Base-by-base conservation (phyloP, 2,329 filamentous ascomycete genomes). In the Cordyceps cateniannulata region DNA sequence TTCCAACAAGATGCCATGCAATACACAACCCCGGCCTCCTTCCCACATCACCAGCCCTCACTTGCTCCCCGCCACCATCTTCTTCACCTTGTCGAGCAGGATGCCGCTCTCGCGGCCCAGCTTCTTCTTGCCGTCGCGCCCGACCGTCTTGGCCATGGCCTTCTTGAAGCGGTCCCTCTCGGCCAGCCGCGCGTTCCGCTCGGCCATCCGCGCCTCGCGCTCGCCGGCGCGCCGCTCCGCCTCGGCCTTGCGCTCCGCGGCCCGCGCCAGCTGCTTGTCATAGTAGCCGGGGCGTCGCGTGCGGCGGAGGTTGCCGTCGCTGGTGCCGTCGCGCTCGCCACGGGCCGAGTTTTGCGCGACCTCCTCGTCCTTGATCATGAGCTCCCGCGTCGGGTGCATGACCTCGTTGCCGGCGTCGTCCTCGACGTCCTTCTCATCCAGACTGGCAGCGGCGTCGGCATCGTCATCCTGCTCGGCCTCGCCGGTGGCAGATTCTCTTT, bases 51-150 rank as follows among this genome's bases (percentile, higher is more conserved):
- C 12, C 5, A 2, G 14, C 6, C 12, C 20, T 27, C 32, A 47
- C 49, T 59, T 53, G 29, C 76, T 12, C 38, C 18, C 70, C 2
- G 78, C 81, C 63, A 95, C 83, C 73, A 96, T 78, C 70, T 80
- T 86, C 79, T 88, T 87, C 38, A 93, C 88, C 75, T 87, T 90
- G 69, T 91, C 88, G 60, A 96, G 76, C 67, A 96, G 68, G 42
- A 93, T 80, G 38, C 81, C 82, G 67, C 91, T 93, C 78, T 96
- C 91, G 63, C 90, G 81, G 1, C 92, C 92, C 52, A 96, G 73
- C 76, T 91, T 93, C 72, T 88, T 83, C 76, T 89, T 87, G 12
- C 90, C 90, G 70, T 89, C 84, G 29, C 85, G 86, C 71, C 88
- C 85, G 40, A 87, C 85, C 56, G 93, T 91, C 71, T 87, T 88